These are phyloP conservation scores for Monilinia fructicola DNA, from an alignment of 2,329 filamentous ascomycete genomes.

Conservation along the genomic window DNA sequence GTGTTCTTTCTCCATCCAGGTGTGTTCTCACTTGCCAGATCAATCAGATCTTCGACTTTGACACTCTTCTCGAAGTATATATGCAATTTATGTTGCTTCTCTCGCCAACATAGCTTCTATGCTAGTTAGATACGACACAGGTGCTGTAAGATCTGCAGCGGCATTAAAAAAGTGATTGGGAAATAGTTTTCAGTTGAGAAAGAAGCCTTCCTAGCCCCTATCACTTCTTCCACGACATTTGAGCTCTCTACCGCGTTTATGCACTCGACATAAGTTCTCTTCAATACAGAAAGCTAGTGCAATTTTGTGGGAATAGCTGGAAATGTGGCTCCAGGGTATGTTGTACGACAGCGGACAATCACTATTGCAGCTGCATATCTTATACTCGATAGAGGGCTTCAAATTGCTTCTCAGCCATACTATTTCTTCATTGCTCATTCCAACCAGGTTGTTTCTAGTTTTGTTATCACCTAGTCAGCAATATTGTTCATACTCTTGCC, in stretches of 20 bases:
- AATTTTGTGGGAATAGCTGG: constrained; percentile 51
- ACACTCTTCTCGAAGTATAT: constrained; percentile 26
- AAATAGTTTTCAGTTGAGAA: not conserved
- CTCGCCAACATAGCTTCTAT: constrained; percentile 31
- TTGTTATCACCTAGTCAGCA: constrained; percentile 45
- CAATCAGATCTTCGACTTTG: constrained; percentile 19
- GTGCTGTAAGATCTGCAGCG: constrained; percentile 32
- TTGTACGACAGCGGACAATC: constrained; percentile 49
- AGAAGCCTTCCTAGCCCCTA: constrained; percentile 1
- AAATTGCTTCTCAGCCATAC: constrained; percentile 27
- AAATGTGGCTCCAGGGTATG: constrained; percentile 47
- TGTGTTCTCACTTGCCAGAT: not conserved
- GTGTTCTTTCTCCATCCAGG: not conserved
- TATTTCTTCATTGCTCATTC: constrained; percentile 27
- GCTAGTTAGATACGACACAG: constrained; percentile 34
- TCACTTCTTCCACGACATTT: constrained; percentile 16
- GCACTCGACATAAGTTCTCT: constrained; percentile 27
- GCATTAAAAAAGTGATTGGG: constrained; percentile 27
- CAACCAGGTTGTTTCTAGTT: constrained; percentile 26
- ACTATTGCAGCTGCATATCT: constrained; percentile 46
- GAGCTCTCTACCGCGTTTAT: constrained; percentile 25
- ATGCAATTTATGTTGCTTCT: constrained; percentile 27
- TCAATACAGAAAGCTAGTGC: constrained; percentile 51
- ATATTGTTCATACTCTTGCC: constrained; percentile 47
- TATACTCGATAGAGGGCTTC: constrained; percentile 34